A percentile compares a stretch with the other conserved stretches of the same genome.
Evolutionary conservation across 1,139 yeast genomes (phyloP).

Genomic region (Geotrichum bryndzae): DNA sequence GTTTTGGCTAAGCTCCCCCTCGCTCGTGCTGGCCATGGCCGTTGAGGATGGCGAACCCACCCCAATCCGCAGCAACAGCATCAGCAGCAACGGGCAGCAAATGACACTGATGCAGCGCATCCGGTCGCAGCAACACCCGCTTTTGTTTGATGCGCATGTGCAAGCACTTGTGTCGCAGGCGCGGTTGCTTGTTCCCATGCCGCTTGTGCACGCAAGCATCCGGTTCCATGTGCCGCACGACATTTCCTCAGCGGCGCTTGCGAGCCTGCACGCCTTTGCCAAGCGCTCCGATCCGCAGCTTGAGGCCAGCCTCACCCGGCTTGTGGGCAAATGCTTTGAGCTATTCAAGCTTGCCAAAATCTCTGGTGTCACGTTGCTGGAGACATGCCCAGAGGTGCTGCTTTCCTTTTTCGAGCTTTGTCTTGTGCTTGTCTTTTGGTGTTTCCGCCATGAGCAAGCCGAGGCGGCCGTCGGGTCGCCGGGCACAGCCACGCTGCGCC

Average conservation of each 20-base stretch:
- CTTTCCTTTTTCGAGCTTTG: slow-evolving; percentile 29
- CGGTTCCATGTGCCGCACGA: slow-evolving; percentile 30
- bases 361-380: slow-evolving; percentile 25
- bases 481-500: slow-evolving; percentile 20
- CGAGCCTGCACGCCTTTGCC: not conserved
- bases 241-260: slow-evolving; percentile 18
- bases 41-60: not conserved
- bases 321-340: slow-evolving; percentile 28
- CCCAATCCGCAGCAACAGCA: not conserved
- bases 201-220: slow-evolving; percentile 20
- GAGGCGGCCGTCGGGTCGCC: not conserved
- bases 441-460: slow-evolving; percentile 7
- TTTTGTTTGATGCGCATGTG: slow-evolving; percentile 22
- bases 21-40: slow-evolving; percentile 2
- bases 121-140: not conserved
- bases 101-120: not conserved
- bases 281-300: not conserved
- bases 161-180: slow-evolving; percentile 23
- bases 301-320: slow-evolving; percentile 11
- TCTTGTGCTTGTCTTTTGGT: slow-evolving; percentile 32
- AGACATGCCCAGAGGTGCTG: slow-evolving; percentile 27
- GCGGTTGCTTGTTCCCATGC: slow-evolving; percentile 25
- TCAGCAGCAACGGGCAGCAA: not conserved
- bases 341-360: slow-evolving; percentile 24
- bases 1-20: slow-evolving; percentile 4